phyloP scores from a whole-genome alignment of 2,329 filamentous ascomycete species.

The Aspergillus tanneri region DNA sequence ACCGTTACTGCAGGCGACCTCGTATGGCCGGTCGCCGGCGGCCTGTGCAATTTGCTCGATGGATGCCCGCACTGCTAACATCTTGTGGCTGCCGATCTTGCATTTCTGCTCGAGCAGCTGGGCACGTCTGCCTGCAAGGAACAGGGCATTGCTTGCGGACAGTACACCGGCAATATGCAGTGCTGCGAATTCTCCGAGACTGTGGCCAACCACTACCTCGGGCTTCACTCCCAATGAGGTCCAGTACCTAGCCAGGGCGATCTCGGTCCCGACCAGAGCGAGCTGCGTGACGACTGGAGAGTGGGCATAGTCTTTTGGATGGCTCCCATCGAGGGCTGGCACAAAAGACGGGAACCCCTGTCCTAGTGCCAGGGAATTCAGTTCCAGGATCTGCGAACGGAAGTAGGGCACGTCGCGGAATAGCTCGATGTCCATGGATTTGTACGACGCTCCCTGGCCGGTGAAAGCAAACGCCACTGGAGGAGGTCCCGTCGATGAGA shows the following conservation, averaged over 20 bases:
- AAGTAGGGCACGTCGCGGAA: constrained; percentile 26
- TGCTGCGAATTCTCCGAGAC: constrained; percentile 42
- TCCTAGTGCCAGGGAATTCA: constrained; percentile 22
- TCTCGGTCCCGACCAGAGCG: constrained; percentile 37
- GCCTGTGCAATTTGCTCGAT: constrained; percentile 45
- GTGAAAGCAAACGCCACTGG: constrained; percentile 39
- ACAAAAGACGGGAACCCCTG: constrained; percentile 30
- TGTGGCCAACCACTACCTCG: constrained; percentile 56
- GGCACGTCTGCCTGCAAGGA: constrained; percentile 69
- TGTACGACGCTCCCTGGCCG: constrained; percentile 34
- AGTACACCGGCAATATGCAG: constrained; percentile 35
- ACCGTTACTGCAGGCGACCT: constrained; percentile 73
- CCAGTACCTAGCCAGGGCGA: constrained; percentile 41
- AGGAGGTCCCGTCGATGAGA: constrained; percentile 10
- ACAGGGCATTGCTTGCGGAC: constrained; percentile 47
- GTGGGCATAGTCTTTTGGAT: constrained; percentile 40
- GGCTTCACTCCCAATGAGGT: constrained; percentile 30
- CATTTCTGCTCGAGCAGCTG: constrained; percentile 65
- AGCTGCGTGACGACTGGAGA: constrained; percentile 36
- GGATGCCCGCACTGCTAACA: constrained; percentile 57
- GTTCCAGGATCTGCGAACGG: constrained; percentile 22
- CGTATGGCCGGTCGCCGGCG: constrained; percentile 33
- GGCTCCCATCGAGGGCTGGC: constrained; percentile 19
- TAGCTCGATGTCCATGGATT: constrained; percentile 29
- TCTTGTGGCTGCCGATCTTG: constrained; percentile 64